A percentile compares a stretch with the other conserved stretches of the same genome.
Conservation (phyloP, 2,329 filamentous ascomycete species). For the Ophiostoma ulmi region DNA sequence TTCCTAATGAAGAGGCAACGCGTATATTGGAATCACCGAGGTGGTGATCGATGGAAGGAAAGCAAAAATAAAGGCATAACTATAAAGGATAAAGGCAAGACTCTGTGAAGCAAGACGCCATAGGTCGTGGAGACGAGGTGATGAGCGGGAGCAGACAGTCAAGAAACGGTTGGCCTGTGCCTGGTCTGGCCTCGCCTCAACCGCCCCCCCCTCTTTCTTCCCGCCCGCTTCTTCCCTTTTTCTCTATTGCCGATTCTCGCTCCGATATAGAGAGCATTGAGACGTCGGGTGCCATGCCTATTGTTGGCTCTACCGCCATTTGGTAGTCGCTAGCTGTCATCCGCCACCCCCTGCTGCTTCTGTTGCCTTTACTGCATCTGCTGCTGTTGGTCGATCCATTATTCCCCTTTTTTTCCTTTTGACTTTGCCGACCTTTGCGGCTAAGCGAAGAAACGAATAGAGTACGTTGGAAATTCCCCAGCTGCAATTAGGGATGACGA, state of each 20-base stretch:
- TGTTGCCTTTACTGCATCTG: background rate
- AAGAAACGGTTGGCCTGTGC: background rate
- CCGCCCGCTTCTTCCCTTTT: background rate
- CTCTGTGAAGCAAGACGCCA: background rate
- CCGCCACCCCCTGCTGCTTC: background rate
- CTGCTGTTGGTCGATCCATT: conserved; percentile 6
- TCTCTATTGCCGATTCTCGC: background rate
- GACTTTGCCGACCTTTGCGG: background rate
- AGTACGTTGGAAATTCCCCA: background rate
- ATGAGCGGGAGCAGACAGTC: background rate
- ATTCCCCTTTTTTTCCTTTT: background rate
- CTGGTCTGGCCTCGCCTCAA: conserved; percentile 2
- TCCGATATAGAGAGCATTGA: background rate
- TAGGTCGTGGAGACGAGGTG: background rate
- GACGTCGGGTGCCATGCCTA: background rate
- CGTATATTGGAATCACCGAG: background rate
- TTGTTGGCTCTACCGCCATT: background rate
- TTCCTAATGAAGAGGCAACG: background rate
- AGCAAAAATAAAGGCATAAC: background rate
- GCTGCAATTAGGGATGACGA: background rate
- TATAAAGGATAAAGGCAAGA: background rate
- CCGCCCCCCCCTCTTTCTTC: background rate
- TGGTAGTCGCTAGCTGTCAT: background rate
- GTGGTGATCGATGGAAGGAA: background rate
- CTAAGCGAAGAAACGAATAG: background rate